Percentiles rank a stretch among this genome's conserved stretches.
Evolutionary conservation across 257 asterid genomes (phyloP).

Genomic region (Fraxinus americana): DNA sequence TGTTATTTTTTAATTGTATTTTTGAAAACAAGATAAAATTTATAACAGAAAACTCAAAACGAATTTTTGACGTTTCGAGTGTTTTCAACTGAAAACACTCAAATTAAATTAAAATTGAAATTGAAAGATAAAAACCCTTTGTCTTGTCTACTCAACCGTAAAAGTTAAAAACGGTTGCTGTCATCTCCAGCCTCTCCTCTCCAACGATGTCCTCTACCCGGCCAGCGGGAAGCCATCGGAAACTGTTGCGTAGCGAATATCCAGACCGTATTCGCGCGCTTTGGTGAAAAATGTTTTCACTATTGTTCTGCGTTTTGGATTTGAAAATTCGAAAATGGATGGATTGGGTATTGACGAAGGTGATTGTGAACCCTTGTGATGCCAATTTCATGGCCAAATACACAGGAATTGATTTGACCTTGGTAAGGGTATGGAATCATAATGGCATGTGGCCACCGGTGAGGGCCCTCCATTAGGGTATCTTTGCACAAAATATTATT

Average conservation of each 20-base stretch:
- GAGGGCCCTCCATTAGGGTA: constrained; percentile 42
- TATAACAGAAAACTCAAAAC: too few species aligned
- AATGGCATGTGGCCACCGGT: constrained; percentile 58
- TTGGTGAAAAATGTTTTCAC: constrained; percentile 51
- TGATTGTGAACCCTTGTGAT: constrained; percentile 66
- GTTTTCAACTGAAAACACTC: too few species aligned
- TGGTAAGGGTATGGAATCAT: constrained; percentile 78
- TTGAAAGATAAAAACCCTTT: too few species aligned
- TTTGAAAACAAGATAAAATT: too few species aligned
- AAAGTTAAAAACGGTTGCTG: too few species aligned
- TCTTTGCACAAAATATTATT: background rate
- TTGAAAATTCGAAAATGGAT: constrained; percentile 63
- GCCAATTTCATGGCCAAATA: constrained; percentile 67
- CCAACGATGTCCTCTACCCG: too few species aligned
- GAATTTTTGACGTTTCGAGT: too few species aligned
- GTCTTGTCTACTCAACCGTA: too few species aligned
- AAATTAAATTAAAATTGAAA: too few species aligned
- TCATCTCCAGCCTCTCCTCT: too few species aligned
- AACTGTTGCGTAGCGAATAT: constrained; percentile 65
- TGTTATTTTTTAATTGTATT: too few species aligned
- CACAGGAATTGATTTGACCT: constrained; percentile 74
- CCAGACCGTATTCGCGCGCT: constrained; percentile 58
- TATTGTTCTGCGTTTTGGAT: constrained; percentile 35
- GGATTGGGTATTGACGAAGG: constrained; percentile 68
- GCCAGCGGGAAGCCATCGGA: constrained; percentile 60